Evolutionary conservation across 177 flowering plant genomes (phyloP).

Genomic region (Vitis hybrid): DNA sequence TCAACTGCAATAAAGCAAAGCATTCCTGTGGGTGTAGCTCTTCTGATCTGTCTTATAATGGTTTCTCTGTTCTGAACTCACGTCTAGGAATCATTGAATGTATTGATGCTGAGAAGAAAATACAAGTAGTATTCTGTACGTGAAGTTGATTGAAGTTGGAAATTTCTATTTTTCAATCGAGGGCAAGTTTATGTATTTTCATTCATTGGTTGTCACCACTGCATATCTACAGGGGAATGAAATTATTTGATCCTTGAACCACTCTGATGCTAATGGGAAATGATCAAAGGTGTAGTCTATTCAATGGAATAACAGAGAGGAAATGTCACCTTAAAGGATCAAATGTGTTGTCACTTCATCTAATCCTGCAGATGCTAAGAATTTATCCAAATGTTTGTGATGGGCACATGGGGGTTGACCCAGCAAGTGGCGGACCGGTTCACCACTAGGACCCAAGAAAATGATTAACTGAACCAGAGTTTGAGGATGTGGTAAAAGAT

Average conservation of each 20-base stretch:
- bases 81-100: not conserved
- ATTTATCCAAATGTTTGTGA: not conserved
- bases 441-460: not conserved
- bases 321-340: slow-evolving; percentile 7
- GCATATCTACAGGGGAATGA: slow-evolving; percentile 5
- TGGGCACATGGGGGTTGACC: not conserved
- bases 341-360: slow-evolving; percentile 20
- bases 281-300: slow-evolving; percentile 23
- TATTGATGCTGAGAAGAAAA: not conserved
- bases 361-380: not conserved
- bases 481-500: not conserved
- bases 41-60: too few species aligned
- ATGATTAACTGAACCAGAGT: not conserved
- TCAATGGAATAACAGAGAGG: slow-evolving; percentile 14
- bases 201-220: not conserved
- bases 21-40: too few species aligned
- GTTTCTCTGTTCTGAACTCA: not conserved
- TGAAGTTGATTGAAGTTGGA: not conserved
- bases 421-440: not conserved
- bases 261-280: slow-evolving; percentile 15
- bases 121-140: not conserved
- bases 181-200: not conserved
- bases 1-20: too few species aligned
- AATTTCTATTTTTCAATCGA: not conserved
- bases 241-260: slow-evolving; percentile 22